Conservation (phyloP, 495 filamentous ascomycete species). For the Tuber indicum region DNA sequence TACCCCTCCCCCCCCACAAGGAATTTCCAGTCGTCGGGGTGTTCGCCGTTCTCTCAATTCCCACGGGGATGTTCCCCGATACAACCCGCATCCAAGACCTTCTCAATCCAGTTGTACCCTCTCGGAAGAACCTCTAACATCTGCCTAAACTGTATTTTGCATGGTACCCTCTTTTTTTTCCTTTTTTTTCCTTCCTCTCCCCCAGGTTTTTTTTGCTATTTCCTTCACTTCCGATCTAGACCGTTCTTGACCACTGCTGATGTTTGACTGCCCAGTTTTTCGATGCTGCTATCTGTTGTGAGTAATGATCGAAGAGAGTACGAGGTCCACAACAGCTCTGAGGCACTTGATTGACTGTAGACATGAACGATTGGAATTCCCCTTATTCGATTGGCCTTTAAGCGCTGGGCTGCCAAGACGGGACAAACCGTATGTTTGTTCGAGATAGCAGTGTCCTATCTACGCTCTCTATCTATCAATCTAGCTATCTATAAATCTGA, state of each 20-base stretch:
- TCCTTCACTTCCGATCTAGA: neutral
- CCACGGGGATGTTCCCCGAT: constrained; percentile 2
- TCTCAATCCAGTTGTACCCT: neutral
- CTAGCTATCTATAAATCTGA: neutral
- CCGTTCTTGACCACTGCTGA: neutral
- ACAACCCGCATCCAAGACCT: neutral
- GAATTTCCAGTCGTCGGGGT: neutral
- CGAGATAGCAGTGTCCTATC: neutral
- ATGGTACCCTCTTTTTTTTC: neutral
- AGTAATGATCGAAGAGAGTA: neutral
- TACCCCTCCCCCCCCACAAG: neutral
- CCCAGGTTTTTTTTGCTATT: neutral
- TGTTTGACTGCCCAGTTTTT: neutral
- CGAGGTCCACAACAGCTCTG: neutral
- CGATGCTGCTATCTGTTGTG: neutral
- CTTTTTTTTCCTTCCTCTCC: neutral
- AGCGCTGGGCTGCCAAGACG: neutral
- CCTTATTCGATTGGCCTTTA: neutral
- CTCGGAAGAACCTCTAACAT: neutral
- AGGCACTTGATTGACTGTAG: neutral
- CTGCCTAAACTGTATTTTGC: neutral
- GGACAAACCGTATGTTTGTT: neutral
- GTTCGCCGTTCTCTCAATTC: neutral
- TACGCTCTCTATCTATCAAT: neutral
- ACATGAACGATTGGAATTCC: neutral